phyloP scores from a whole-genome alignment of 2,329 filamentous ascomycete species.

The Microcera coccophila region DNA sequence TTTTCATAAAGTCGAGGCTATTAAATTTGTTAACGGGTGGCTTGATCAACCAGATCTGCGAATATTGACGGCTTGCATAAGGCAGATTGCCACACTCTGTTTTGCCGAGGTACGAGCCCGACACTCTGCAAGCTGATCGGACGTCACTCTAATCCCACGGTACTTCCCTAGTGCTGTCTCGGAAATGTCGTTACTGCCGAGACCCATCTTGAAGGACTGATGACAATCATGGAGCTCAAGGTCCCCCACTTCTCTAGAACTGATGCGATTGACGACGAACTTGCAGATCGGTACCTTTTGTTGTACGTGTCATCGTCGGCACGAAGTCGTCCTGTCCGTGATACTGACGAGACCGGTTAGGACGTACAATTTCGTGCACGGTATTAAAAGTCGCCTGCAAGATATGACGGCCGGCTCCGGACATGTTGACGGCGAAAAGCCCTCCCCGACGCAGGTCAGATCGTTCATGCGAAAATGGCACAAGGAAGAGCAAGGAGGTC shows the following conservation, averaged over 20 bases:
- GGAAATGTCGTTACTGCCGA: slow-evolving; percentile 15
- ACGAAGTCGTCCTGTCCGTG: accelerated
- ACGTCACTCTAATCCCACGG: background rate
- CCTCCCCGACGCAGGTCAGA: slow-evolving; percentile 2
- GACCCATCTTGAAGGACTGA: slow-evolving; percentile 17
- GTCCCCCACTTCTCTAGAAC: background rate
- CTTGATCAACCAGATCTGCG: background rate
- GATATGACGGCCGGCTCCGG: slow-evolving; percentile 7
- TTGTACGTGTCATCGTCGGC: slow-evolving; percentile 4
- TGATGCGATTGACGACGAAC: slow-evolving; percentile 12
- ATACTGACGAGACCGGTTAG: slow-evolving; percentile 2
- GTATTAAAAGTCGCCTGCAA: slow-evolving; percentile 17
- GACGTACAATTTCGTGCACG: slow-evolving; percentile 21
- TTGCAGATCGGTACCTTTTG: slow-evolving; percentile 16
- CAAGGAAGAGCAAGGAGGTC: slow-evolving; percentile 9
- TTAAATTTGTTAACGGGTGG: slow-evolving; percentile 13
- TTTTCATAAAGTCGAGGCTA: slow-evolving; percentile 20
- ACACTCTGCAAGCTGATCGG: background rate
- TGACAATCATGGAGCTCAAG: slow-evolving; percentile 19
- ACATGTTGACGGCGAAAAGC: background rate
- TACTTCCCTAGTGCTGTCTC: slow-evolving; percentile 13
- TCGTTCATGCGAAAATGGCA: slow-evolving; percentile 17
- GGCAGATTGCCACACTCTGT: slow-evolving; percentile 17
- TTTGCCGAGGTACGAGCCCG: slow-evolving; percentile 16
- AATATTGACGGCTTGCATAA: slow-evolving; percentile 6